Base-by-base conservation (phyloP, 1,139 yeast genomes). In the Suhomyces anneliseae region DNA sequence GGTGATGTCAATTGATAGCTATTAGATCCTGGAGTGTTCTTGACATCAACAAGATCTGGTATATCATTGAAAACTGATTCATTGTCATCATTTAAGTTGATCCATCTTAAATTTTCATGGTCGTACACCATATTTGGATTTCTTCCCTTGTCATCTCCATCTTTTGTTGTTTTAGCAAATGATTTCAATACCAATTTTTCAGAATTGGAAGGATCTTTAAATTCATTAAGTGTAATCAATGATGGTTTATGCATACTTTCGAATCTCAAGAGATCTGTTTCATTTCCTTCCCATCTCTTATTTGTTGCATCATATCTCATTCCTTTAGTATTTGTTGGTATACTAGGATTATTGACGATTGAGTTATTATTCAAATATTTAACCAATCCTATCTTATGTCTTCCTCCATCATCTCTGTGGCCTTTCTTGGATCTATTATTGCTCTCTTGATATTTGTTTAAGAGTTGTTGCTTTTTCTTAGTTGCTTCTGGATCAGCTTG, bases 261-360 rank as follows among this genome's bases (percentile, higher is more conserved):
- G 43, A 62, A 62, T 9, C 63, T 47, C 45, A 75, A 62, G 44
- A 81, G 65, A 38, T 82, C 88, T 19, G 70, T 70, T 40, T 84
- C 87, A 56, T 85, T 85, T 4, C 90, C 90, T 59, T 84, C 90
- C 90, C 90, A 85, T 37, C 67, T 65, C 48, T 72, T 74, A 34
- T 74, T 70, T 12, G 60, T 60, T 5, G 83, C 75, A 54, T 85
- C 82, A 54, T 74, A 83, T 43, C 68, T 74, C 90, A 84, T 85
- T 27, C 44, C 44, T 31, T 51, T 52, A 36, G 49, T 52, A 31
- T 48, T 47, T 33, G 47, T 43, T 7, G 55, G 56, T 33, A 48
- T 44, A 7, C 45, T 44, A 5, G 51, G 51, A 42, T 45, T 50
- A n/a, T 38, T 40, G 14, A 44, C 38, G 1, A 61, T 53, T 10